Conservation (phyloP, 139 green algal genomes). For the Micractinium conductrix region DNA sequence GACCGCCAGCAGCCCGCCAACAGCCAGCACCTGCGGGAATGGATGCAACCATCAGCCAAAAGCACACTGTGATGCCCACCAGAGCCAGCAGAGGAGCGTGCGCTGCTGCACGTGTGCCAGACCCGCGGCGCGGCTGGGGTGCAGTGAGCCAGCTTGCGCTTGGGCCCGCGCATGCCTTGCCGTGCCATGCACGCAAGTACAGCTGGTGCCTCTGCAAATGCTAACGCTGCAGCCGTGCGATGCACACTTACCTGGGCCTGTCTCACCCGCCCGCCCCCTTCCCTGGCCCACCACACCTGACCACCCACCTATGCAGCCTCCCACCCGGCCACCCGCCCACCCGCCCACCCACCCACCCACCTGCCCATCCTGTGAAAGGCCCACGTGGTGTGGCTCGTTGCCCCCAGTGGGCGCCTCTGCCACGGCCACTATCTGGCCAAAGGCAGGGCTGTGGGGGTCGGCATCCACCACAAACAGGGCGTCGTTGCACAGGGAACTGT, state of each 20-base stretch:
- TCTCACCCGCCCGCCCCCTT: too few species aligned
- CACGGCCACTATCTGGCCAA: neutral
- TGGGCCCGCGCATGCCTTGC: too few species aligned
- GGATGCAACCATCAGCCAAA: neutral
- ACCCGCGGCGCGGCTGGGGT: too few species aligned
- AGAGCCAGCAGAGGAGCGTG: neutral
- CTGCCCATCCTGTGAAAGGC: neutral
- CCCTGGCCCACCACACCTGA: too few species aligned
- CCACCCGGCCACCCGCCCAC: neutral
- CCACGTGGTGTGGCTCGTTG: constrained; percentile 13
- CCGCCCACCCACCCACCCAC: neutral
- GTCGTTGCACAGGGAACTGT: neutral
- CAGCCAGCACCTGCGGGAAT: neutral
- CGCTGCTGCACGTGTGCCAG: too few species aligned
- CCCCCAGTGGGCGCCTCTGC: neutral
- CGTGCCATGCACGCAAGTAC: too few species aligned
- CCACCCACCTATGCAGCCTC: too few species aligned
- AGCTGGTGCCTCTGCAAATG: too few species aligned
- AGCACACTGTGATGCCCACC: neutral
- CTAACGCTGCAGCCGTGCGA: too few species aligned
- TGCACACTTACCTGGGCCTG: too few species aligned
- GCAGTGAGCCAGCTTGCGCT: too few species aligned
- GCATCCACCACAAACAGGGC: neutral
- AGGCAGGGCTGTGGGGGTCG: neutral
- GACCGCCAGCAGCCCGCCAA: neutral